Evolutionary conservation across 352 stramenopile species (phyloP).

Genomic region (Phytophthora fragariae): DNA sequence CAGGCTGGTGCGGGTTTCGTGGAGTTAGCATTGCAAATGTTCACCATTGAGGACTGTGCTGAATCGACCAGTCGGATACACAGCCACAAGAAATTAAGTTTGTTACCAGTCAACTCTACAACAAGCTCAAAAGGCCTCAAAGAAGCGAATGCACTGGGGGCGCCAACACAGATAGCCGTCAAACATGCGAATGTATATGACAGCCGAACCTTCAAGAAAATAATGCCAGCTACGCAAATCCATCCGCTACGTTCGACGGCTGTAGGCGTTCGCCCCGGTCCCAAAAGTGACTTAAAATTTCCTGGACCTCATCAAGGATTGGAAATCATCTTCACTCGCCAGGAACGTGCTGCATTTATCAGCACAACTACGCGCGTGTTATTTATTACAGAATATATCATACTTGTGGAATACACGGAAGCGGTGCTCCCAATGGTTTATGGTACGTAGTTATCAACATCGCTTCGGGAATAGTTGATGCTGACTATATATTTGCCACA

Average conservation of each 20-base stretch:
- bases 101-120: not conserved
- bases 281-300: not conserved
- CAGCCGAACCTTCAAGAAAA: not conserved
- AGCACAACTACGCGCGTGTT: slow-evolving; percentile 36
- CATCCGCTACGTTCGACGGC: not conserved
- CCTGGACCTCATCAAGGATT: not conserved
- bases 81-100: not conserved
- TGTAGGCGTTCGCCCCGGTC: not conserved
- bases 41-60: slow-evolving; percentile 16
- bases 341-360: slow-evolving; percentile 35
- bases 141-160: not conserved
- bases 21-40: slow-evolving; percentile 15
- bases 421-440: slow-evolving; percentile 45
- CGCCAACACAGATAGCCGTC: not conserved
- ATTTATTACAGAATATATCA: slow-evolving; percentile 45
- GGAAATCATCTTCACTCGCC: slow-evolving; percentile 9
- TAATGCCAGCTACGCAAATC: not conserved
- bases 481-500: not conserved
- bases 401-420: slow-evolving; percentile 50
- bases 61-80: not conserved
- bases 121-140: not conserved
- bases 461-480: not conserved
- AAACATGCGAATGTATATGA: not conserved
- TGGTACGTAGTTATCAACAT: slow-evolving; percentile 13
- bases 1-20: slow-evolving; percentile 14